Evolutionary conservation across 116 monocot species (phyloP), one percentile per base, ranked within the genome.

Genomic region (Phalaenopsis hybrid): DNA sequence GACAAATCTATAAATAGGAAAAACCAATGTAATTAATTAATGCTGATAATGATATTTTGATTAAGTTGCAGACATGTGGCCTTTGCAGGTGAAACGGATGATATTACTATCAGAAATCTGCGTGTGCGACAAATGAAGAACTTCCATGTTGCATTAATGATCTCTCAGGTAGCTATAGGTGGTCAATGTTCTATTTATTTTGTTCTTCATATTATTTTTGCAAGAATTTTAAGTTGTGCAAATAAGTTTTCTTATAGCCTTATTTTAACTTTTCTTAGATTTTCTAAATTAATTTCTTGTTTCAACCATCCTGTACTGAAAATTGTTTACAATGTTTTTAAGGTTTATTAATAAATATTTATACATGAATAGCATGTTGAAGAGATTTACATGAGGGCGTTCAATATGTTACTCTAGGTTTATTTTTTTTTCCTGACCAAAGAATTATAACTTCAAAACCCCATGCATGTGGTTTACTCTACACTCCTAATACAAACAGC

Each of bases 71-170:
- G 10, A 50, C 31, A 52, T 85, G 46, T 58, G 46, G 2, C 59
- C 61, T 82, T 43, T 79, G 34, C 70, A 98, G 98, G 98, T 50
- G 93, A 98, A 88, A 93, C 92, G 18, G 63, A 87, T 86, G 90
- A 98, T 87, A 44, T 55, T 72, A 87, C 75, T 44, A 88, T 95
- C 44, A 69, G 79, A 68, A 82, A 84, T 73, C 82, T 93, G 28
- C 93, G 98, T 46, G 86, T 85, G 74, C 86, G 88, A 31, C 95
- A 98, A 91, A 98, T 95, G 95, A 98, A 98, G 86, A 98, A 98
- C 80, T 98, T 98, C 78, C 95, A 98, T 59, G 65, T 98, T 79
- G 93, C 93, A 73, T 79, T 98, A 52, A 92, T 98, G 93, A 87
- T 93, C 61, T 98, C 98, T 46, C 98, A 98, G 92, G 98, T 91